A percentile compares a stretch with the other conserved stretches of the same genome.
Evolutionary conservation across 805 yeast species (phyloP).

Genomic region (Kuraishia capsulata): DNA sequence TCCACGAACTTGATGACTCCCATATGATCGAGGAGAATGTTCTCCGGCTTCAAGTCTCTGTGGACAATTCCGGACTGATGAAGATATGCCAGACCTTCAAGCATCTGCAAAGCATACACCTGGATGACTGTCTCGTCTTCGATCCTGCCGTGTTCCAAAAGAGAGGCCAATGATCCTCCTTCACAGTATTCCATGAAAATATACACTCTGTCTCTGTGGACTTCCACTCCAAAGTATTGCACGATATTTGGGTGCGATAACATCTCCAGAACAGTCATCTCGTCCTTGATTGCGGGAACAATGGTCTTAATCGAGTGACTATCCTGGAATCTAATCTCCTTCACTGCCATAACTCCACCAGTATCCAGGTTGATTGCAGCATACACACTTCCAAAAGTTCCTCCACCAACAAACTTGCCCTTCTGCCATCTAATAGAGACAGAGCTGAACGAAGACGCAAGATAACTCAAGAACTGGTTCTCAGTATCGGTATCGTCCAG

Average conservation of each 20-base stretch:
- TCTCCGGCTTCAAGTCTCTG: constrained; percentile 94
- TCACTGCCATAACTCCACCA: constrained; percentile 95
- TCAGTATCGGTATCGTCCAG: constrained; percentile 82
- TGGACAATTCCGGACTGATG: constrained; percentile 96
- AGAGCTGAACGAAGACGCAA: constrained; percentile 84
- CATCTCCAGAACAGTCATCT: constrained; percentile 94
- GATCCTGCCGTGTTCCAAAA: constrained; percentile 85
- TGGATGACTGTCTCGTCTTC: constrained; percentile 93
- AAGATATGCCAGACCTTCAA: constrained; percentile 90
- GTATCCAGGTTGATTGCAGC: constrained; percentile 90
- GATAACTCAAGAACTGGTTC: constrained; percentile 73
- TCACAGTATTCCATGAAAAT: constrained; percentile 97
- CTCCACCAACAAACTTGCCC: constrained; percentile 88
- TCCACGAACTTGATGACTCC: constrained; percentile 95
- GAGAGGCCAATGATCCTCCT: constrained; percentile 83
- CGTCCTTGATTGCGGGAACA: constrained; percentile 86
- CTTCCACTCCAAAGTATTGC: constrained; percentile 95
- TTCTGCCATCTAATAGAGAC: constrained; percentile 97
- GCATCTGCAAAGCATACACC: constrained; percentile 82
- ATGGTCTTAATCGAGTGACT: constrained; percentile 75
- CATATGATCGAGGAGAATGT: constrained; percentile 78
- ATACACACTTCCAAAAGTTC: constrained; percentile 90
- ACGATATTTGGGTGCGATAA: constrained; percentile 94
- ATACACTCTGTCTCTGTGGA: constrained; percentile 89
- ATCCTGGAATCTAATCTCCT: constrained; percentile 88